Conservation (phyloP, 257 asterid species). For the Solanum chilense region DNA sequence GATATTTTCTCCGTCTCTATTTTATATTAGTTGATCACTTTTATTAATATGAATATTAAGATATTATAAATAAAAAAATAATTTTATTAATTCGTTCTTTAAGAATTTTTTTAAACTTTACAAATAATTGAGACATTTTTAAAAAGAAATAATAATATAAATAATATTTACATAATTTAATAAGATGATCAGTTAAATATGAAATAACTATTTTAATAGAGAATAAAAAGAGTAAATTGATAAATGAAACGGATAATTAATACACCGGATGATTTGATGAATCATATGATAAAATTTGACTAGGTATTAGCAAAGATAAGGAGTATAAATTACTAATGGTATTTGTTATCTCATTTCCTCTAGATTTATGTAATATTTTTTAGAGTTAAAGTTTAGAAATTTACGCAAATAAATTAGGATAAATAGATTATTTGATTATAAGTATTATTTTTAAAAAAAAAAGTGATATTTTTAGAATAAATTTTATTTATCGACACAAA, state of each 20-base stretch:
- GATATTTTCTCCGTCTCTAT: rapidly evolving
- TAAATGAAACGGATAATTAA: neutral
- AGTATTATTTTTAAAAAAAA: neutral
- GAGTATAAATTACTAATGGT: neutral
- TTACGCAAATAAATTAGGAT: neutral
- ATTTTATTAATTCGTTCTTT: no score
- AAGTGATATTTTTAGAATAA: neutral
- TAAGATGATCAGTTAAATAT: no score
- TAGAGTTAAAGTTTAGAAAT: neutral
- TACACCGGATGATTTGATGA: neutral
- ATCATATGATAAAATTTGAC: neutral
- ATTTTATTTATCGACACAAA: neutral
- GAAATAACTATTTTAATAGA: no score
- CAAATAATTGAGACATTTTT: no score
- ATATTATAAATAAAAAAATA: no score
- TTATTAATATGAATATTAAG: no score
- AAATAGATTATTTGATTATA: neutral
- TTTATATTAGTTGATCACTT: no score
- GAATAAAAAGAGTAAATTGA: neutral
- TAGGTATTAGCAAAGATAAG: neutral
- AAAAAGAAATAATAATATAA: no score
- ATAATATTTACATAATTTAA: no score
- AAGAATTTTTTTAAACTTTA: no score
- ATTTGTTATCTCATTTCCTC: neutral
- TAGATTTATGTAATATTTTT: neutral